phyloP scores from a whole-genome alignment of 176 grass and related monocot species.

The Musa acuminata region DNA sequence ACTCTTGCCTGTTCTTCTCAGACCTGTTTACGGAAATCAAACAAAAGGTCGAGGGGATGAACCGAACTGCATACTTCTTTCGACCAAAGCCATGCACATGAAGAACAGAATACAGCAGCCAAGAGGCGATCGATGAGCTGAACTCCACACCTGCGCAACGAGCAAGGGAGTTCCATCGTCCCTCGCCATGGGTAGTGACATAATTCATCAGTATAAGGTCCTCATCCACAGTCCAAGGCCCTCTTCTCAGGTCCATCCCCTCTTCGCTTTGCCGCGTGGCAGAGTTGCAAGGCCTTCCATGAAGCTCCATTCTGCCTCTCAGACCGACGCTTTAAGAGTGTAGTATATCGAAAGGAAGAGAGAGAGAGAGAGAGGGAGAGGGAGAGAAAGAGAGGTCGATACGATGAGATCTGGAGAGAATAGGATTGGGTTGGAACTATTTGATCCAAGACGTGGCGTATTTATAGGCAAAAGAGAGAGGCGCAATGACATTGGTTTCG shows the following conservation, averaged over 20 bases:
- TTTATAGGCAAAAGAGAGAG: no score
- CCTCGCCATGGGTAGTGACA: constrained; percentile 70
- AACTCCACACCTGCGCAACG: constrained; percentile 61
- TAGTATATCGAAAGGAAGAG: background rate
- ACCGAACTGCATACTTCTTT: background rate
- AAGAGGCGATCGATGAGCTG: background rate
- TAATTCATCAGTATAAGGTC: constrained; percentile 83
- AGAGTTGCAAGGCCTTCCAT: background rate
- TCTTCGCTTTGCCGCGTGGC: background rate
- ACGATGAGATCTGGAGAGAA: no score
- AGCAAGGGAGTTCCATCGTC: constrained; percentile 90
- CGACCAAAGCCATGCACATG: no score
- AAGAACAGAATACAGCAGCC: no score
- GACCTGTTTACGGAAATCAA: constrained; percentile 23
- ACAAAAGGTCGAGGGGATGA: background rate
- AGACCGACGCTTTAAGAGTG: background rate
- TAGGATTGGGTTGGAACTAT: no score
- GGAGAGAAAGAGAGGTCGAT: background rate
- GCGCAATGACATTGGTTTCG: no score
- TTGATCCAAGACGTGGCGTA: no score
- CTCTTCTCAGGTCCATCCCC: constrained; percentile 45
- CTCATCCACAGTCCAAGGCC: constrained; percentile 94
- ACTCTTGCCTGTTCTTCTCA: constrained; percentile 90
- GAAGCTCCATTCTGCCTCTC: background rate
- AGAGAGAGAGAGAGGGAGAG: no score